Evolutionary conservation across 805 yeast genomes (phyloP).

Genomic region (Spathaspora sp.): DNA sequence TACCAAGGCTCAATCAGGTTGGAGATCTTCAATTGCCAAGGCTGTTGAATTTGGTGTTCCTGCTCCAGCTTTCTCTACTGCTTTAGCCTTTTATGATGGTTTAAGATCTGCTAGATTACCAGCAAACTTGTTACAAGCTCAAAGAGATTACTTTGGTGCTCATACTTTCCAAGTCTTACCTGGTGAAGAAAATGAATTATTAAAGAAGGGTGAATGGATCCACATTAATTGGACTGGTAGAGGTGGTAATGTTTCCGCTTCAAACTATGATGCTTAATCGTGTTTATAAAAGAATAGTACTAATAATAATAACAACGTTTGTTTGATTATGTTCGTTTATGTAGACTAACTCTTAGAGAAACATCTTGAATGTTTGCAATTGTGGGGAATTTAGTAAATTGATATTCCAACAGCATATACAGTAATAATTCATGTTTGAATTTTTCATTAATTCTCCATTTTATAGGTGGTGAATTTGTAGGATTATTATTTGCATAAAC

Average conservation of each 20-base stretch:
- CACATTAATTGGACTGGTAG: conserved; percentile 99
- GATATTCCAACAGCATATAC: not conserved
- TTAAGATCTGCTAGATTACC: conserved; percentile 94
- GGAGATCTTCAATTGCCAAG: conserved; percentile 85
- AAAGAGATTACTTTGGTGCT: conserved; percentile 99
- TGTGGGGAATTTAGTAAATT: not conserved
- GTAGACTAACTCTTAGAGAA: not conserved
- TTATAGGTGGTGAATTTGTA: not conserved
- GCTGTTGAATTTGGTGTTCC: conserved; percentile 89
- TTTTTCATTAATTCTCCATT: not conserved
- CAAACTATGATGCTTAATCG: conserved; percentile 83
- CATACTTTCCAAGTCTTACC: conserved; percentile 97
- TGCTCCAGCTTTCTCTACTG: conserved; percentile 96
- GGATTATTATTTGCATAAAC: not conserved
- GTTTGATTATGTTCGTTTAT: not conserved
- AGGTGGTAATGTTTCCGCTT: conserved; percentile 96
- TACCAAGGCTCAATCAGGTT: conserved; percentile 87
- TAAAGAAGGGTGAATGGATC: conserved; percentile 78
- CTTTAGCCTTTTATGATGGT: conserved; percentile 97
- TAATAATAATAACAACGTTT: not conserved
- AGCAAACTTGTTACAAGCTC: conserved; percentile 98
- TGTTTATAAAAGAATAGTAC: not conserved
- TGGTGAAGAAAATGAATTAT: conserved; percentile 68
- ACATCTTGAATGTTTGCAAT: not conserved
- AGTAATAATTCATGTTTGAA: not conserved